Conservation (phyloP, 331 rosid genomes). For the Acacia pycnantha region DNA sequence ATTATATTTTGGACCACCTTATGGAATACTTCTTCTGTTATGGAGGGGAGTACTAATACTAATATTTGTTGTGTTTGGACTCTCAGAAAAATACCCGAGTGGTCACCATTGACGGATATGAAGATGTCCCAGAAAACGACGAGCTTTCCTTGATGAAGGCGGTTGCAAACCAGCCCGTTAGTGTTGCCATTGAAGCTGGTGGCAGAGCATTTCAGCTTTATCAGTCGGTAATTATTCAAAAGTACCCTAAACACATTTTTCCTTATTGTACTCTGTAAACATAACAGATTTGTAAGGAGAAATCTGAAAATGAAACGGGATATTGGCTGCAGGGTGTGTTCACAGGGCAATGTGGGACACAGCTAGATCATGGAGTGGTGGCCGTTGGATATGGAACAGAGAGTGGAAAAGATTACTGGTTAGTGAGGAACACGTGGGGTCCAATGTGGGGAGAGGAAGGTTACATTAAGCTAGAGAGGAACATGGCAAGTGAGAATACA, state of each 20-base stretch:
- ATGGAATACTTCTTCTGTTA: too few relatives aligned
- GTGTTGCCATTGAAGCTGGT: constrained; percentile 96
- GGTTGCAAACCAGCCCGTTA: constrained; percentile 69
- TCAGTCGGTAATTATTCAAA: constrained; percentile 48
- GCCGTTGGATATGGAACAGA: constrained; percentile 82
- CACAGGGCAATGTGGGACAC: constrained; percentile 72
- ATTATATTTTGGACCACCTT: too few relatives aligned
- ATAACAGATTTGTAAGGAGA: not conserved
- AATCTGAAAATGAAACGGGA: not conserved
- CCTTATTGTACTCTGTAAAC: not conserved
- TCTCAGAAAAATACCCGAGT: constrained; percentile 67
- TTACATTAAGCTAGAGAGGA: constrained; percentile 74
- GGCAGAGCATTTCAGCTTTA: constrained; percentile 90
- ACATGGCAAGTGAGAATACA: constrained; percentile 24
- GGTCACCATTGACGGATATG: constrained; percentile 70
- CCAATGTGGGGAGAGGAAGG: constrained; percentile 80
- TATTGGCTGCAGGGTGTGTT: constrained; percentile 59
- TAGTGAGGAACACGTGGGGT: constrained; percentile 93
- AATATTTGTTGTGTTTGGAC: not conserved
- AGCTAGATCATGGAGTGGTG: constrained; percentile 79
- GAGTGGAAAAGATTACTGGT: constrained; percentile 66
- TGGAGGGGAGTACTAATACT: not conserved
- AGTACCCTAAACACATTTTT: not conserved
- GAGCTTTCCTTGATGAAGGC: constrained; percentile 78
- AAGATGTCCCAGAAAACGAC: constrained; percentile 76